Percentiles rank a stretch among this genome's conserved stretches.
These are phyloP conservation scores for Dacryopinax spathularia DNA, from an alignment of 768 basidiomycete species.

Conservation along the genomic window DNA sequence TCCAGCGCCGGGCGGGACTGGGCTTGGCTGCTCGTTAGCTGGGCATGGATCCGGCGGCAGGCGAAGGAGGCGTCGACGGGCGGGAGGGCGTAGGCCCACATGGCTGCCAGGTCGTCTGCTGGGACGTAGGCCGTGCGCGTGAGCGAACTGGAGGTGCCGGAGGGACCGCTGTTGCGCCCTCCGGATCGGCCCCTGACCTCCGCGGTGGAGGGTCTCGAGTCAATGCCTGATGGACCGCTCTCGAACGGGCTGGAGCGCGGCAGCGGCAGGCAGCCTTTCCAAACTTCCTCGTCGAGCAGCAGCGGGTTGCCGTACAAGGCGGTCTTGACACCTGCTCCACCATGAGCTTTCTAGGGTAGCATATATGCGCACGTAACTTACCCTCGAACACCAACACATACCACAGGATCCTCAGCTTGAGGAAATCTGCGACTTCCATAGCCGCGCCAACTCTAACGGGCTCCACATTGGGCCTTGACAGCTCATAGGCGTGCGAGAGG, in stretches of 20 bases:
- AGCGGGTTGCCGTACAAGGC: not conserved
- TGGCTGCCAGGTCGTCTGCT: conserved; percentile 13
- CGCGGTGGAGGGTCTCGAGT: conserved; percentile 23
- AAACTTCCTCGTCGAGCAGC: not conserved
- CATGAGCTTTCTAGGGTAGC: conserved; percentile 18
- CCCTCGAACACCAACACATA: conserved; percentile 74
- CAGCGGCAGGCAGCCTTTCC: not conserved
- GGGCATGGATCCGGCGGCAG: conserved; percentile 63
- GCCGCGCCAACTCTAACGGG: conserved; percentile 37
- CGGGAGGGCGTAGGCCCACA: conserved; percentile 31
- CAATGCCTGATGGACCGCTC: conserved; percentile 19
- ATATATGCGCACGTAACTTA: not conserved
- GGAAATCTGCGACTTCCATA: conserved; percentile 41
- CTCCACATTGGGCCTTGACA: conserved; percentile 43
- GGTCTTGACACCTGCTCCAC: conserved; percentile 50
- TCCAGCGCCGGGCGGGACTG: conserved; percentile 45
- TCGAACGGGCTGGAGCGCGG: conserved; percentile 47
- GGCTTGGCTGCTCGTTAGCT: conserved; percentile 66
- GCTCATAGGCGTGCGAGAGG: conserved; percentile 62
- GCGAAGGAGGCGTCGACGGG: conserved; percentile 62
- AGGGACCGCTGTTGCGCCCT: conserved; percentile 38
- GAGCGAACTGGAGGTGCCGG: conserved; percentile 31
- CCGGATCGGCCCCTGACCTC: conserved; percentile 25
- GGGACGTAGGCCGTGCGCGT: conserved; percentile 11
- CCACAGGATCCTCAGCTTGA: conserved; percentile 76